Evolutionary conservation across 345 rosid species (phyloP), one percentile per base, ranked within the genome.

Genomic region (Eucalyptus polyanthemos): DNA sequence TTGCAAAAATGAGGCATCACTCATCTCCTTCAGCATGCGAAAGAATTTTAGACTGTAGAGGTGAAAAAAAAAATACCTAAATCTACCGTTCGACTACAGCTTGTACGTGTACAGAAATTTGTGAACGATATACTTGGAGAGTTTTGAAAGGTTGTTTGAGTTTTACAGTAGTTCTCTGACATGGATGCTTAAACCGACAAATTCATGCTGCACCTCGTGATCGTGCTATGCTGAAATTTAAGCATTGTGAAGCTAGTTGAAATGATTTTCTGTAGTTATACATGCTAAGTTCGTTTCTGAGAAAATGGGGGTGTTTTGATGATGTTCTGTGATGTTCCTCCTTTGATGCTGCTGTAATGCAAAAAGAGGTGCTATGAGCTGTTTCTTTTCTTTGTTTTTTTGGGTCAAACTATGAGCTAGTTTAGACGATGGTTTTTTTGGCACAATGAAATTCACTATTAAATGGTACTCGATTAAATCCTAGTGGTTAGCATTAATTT

Each of bases 71-170:
- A 58, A 24, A 10, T 0, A 1, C 2, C 29, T 1, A 11, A 11
- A 58, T 25, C 29, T 11, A 11, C 2, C 1, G n/a, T 0, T 11
- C n/a, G 4, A 11, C 67, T 60, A 27, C 0, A 60, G 67, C 8
- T 60, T 60, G 1, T 27, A 25, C 1, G n/a, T 60, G 67, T 60
- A 27, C 29, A 60, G 29, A 60, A 60, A 24, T 60, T 60, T 6
- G 14, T 0, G 31, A 60, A 27, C 8, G 0, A 0, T 25, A 0
- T 60, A 0, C n/a, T 5, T 60, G 7, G 67, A 60, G 67, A 60
- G 29, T 60, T 60, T 60, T 5, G 15, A 6, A 60, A 60, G 67
- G 15, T 60, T 60, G 29, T 11, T 25, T 58, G n/a, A 0, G 65
- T 58, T 25, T 58, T 58, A 25, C 14, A 11, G 67, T 25, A 6